Evolutionary conservation across 176 grass and related monocot species (phyloP), one percentile per base, ranked within the genome.

Genomic region (Bonia amplexicaulis): DNA sequence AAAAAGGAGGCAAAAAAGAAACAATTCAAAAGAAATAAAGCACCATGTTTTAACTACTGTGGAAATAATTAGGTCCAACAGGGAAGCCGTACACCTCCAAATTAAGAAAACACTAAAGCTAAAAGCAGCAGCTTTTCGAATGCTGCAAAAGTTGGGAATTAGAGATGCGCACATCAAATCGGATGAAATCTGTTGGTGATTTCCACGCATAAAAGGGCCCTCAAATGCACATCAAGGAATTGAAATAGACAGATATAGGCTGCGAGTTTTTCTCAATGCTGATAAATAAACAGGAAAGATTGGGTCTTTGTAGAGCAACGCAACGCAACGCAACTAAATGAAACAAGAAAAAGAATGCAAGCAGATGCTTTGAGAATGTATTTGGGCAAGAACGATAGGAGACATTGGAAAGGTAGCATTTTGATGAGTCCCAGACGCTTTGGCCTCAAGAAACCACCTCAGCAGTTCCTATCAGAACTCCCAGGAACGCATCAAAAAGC

Each of bases 91-190:
- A 90, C 89, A 33, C 40, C 58, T 83, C 67, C 74, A 53, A 90
- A 84, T 79, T 87, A 74, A 90, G 74, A 79, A 90, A 78, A n/a
- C 79, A 9, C 37, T 73, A 90, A 90, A 86, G 84, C 37, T 66
- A 66, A 58, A 69, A 33, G 16, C 79, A 19, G 84, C 79, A 84
- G 80, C 89, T 79, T 90, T 84, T 86, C 59, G 59, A 86, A 87
- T 48, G 79, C 89, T 39, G 63, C 20, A 58, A 83, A 77, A 57
- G 67, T 12, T 6, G 40, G 19, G 69, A 85, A 63, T 80, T 75
- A 78, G 29, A 60, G 70, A 76, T 74, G 69, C 60, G 55, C 59
- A 49, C 49, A 89, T 25, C 82, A 81, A 89, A 81, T 89, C 87
- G 59, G 77, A 17, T 67, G 41, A 25, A 85, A 80, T 76, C 77